These are phyloP conservation scores for Elongisporangium prolatum DNA, from an alignment of 352 stramenopile species.

Conservation along the genomic window DNA sequence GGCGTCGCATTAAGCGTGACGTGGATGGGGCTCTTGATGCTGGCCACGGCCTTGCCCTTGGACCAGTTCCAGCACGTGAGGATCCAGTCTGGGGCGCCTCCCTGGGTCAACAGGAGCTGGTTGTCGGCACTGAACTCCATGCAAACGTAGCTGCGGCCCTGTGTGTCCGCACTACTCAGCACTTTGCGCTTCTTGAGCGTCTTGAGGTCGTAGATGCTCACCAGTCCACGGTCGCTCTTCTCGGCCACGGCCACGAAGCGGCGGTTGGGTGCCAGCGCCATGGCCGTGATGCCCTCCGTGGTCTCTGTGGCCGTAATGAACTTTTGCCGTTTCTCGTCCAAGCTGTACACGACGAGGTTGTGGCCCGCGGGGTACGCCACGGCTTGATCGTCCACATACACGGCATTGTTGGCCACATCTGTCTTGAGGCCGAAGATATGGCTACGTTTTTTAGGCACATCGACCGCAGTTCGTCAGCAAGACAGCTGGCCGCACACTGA, in stretches of 20 bases:
- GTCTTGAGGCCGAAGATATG: slow-evolving; percentile 91
- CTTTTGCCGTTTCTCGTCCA: slow-evolving; percentile 90
- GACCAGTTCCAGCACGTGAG: slow-evolving; percentile 92
- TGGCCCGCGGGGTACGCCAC: slow-evolving; percentile 86
- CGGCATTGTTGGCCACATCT: slow-evolving; percentile 75
- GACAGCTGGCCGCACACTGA: neutral
- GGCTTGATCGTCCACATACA: slow-evolving; percentile 83
- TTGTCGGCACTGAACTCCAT: slow-evolving; percentile 90
- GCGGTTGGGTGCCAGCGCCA: slow-evolving; percentile 61
- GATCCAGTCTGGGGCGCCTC: slow-evolving; percentile 80
- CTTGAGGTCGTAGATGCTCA: slow-evolving; percentile 88
- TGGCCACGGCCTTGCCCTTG: slow-evolving; percentile 85
- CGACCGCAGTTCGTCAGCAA: slow-evolving; percentile 4
- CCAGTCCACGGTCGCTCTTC: slow-evolving; percentile 55
- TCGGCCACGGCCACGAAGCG: slow-evolving; percentile 79
- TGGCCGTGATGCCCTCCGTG: slow-evolving; percentile 62
- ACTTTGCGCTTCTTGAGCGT: slow-evolving; percentile 90
- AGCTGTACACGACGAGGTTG: slow-evolving; percentile 81
- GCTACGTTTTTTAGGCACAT: slow-evolving; percentile 15
- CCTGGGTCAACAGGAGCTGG: slow-evolving; percentile 87
- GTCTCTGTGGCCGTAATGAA: slow-evolving; percentile 81
- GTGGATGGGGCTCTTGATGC: slow-evolving; percentile 65
- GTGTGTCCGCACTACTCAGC: slow-evolving; percentile 63
- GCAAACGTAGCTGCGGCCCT: slow-evolving; percentile 65
- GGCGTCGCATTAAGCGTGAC: slow-evolving; percentile 36